Base-by-base conservation (phyloP, 345 rosid species). In the Carallia brachiata region DNA sequence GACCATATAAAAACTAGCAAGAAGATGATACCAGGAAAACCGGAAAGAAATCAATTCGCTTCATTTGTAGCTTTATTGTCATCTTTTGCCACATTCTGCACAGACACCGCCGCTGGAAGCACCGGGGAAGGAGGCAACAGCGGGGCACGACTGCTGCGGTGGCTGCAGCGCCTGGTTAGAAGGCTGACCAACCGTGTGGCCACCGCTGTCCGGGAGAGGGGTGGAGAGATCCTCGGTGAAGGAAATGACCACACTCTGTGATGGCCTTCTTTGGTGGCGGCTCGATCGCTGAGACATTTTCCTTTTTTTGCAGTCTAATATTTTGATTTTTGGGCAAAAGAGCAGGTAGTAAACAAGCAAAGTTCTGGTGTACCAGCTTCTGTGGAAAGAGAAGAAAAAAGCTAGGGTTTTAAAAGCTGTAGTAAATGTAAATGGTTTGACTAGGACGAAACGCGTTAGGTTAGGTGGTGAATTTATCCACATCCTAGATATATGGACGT, bases 191-290 rank as follows among this genome's bases (percentile, higher is more conserved):
- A 23, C 40, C 17, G n/a, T 52, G 39, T 36, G 54, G 27, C 18
- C 66, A 44, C 15, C 48, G 48, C 15, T 44, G 19, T 36, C 53
- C 16, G 60, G 47, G 60, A 56, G 63, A 31, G 63, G 69, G 15
- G 32, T 65, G 4, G 70, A 57, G 65, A 73, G 52, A 50, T 66
- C 61, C 12, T 32, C 55, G 0, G 54, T 13, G 53, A 71, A 30
- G 4, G 68, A 68, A 5, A 59, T 6, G 36, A 62, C 9, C 13
- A 65, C 64, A 8, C 54, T 72, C 61, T 73, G 76, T 4, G 76
- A 73, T 2, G 76, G 70, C 61, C 39, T 59, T 27, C 76, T 15
- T 28, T 15, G 69, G 66, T 73, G 76, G 31, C 66, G 76, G 34
- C 64, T 36, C 1, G 19, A 32, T 40, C 52, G 4, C 19, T 37